Conservation (phyloP, 2,329 filamentous ascomycete species). For the Pseudogymnoascus sp. region DNA sequence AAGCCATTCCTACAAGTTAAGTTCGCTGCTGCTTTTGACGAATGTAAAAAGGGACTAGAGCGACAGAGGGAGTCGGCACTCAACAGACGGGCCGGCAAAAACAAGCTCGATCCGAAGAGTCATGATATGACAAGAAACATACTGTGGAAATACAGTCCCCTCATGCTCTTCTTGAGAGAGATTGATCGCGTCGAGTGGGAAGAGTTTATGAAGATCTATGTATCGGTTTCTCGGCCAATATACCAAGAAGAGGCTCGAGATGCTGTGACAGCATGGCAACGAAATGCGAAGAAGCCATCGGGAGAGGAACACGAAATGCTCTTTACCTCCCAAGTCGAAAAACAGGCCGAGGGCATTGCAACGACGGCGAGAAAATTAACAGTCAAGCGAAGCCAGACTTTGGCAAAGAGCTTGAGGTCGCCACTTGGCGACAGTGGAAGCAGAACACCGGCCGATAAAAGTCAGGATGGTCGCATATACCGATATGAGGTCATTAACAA, state of each 20-base stretch:
- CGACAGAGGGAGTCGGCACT: conserved; percentile 43
- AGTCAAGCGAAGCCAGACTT: conserved; percentile 85
- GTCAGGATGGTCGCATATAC: conserved; percentile 57
- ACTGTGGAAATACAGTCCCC: conserved; percentile 80
- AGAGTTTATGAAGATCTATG: conserved; percentile 69
- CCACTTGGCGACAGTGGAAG: conserved; percentile 55
- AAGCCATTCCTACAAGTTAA: conserved; percentile 75
- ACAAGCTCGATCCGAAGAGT: conserved; percentile 62
- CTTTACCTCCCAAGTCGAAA: conserved; percentile 79
- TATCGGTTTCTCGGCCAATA: conserved; percentile 64
- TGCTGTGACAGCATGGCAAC: conserved; percentile 71
- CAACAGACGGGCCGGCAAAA: conserved; percentile 38
- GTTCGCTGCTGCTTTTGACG: conserved; percentile 67
- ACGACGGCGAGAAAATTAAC: conserved; percentile 81
- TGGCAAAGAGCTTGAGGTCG: conserved; percentile 65
- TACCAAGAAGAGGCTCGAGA: conserved; percentile 80
- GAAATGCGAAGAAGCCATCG: conserved; percentile 63
- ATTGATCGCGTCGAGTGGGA: conserved; percentile 78
- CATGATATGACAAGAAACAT: conserved; percentile 64
- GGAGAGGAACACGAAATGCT: conserved; percentile 75
- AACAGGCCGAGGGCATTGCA: conserved; percentile 72
- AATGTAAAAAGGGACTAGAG: conserved; percentile 56
- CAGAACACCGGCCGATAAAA: conserved; percentile 47
- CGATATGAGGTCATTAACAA: conserved; percentile 76
- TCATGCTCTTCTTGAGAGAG: conserved; percentile 83